These are phyloP conservation scores for Echium plantagineum DNA, from an alignment of 257 asterid genomes.

Conservation along the genomic window DNA sequence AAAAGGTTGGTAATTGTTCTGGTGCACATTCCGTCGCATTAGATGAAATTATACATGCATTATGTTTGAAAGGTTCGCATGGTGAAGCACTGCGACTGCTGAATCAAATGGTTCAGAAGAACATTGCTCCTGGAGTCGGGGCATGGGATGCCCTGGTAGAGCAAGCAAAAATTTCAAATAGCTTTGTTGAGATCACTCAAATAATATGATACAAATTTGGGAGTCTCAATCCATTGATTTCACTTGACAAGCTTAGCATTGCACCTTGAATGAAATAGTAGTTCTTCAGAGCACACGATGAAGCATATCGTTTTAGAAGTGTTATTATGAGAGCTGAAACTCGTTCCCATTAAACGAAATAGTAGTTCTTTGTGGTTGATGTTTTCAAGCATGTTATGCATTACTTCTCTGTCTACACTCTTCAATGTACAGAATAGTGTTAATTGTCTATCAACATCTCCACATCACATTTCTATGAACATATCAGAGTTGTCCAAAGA, in stretches of 20 bases:
- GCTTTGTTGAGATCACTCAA: conserved; percentile 10
- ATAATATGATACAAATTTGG: not conserved
- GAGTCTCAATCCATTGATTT: not conserved
- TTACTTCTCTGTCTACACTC: no score
- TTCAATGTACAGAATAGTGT: no score
- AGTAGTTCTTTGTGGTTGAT: no score
- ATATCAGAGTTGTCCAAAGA: no score
- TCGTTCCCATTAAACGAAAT: no score
- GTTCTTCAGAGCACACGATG: no score
- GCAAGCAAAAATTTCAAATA: conserved; percentile 9
- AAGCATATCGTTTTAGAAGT: no score
- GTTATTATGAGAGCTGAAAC: no score
- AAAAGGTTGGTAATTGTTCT: conserved; percentile 21
- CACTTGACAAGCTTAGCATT: not conserved
- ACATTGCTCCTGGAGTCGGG: conserved; percentile 18
- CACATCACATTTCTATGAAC: no score
- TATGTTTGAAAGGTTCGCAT: conserved; percentile 23
- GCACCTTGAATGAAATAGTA: not conserved
- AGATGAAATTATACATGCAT: conserved; percentile 23
- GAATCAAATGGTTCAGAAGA: conserved; percentile 12
- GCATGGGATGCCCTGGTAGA: conserved; percentile 24
- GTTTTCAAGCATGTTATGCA: no score
- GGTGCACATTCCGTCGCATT: conserved; percentile 15
- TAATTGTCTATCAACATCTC: no score
- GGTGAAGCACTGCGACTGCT: conserved; percentile 26